Conservation (phyloP, 345 rosid species). For the Abelmoschus esculentus region DNA sequence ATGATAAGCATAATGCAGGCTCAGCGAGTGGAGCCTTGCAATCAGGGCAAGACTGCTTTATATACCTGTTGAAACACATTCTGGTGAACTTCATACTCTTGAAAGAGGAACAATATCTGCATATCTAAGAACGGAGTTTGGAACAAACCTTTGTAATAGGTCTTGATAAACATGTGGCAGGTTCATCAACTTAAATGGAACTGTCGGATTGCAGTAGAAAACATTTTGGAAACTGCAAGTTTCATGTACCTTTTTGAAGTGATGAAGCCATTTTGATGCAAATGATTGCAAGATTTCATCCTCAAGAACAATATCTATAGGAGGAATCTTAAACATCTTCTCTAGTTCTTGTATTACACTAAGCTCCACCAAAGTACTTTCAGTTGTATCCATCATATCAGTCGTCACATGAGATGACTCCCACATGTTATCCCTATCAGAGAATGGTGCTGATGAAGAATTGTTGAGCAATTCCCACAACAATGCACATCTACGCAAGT, state of each 20-base stretch:
- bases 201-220: constrained; percentile 48
- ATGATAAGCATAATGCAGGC: constrained; percentile 77
- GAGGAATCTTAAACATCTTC: constrained; percentile 69
- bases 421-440: constrained; percentile 27
- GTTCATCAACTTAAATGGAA: constrained; percentile 75
- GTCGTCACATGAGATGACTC: constrained; percentile 25
- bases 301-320: constrained; percentile 44
- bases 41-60: constrained; percentile 57
- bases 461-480: constrained; percentile 69
- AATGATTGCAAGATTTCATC: constrained; percentile 44
- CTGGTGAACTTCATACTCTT: constrained; percentile 7
- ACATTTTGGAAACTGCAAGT: constrained; percentile 20
- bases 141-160: constrained; percentile 66
- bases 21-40: constrained; percentile 51
- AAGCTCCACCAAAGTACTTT: constrained; percentile 38
- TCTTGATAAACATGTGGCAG: constrained; percentile 83
- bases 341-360: constrained; percentile 55
- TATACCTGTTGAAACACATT: constrained; percentile 44
- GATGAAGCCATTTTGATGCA: constrained; percentile 57
- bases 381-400: constrained; percentile 31
- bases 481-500: constrained; percentile 86
- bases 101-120: not conserved
- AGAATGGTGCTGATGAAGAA: constrained; percentile 46
- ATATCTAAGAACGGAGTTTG: constrained; percentile 9
- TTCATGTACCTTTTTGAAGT: constrained; percentile 45